Percentiles rank a stretch among this genome's conserved stretches.
These are phyloP conservation scores for Clarireedia hainanense DNA, from an alignment of 2,329 filamentous ascomycete species.

Conservation along the genomic window DNA sequence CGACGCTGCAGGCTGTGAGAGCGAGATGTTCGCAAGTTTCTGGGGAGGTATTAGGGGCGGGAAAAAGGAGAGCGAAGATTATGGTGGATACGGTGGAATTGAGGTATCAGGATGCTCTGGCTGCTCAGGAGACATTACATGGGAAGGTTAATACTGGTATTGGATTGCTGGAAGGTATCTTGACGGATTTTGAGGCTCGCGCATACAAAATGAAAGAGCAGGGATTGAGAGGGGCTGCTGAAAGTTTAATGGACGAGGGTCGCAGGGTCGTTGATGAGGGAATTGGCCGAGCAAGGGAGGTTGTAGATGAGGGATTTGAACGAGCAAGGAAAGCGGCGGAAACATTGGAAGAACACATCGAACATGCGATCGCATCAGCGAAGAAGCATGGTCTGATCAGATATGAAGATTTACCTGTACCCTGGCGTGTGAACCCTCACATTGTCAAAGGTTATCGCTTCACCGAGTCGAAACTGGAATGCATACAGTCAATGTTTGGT, in stretches of 20 bases:
- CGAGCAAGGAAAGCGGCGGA: constrained; percentile 76
- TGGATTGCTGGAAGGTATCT: constrained; percentile 74
- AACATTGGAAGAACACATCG: constrained; percentile 75
- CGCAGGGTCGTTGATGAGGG: constrained; percentile 75
- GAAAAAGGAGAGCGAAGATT: constrained; percentile 73
- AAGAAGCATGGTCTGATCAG: constrained; percentile 74
- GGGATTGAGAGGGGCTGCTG: constrained; percentile 65
- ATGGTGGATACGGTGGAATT: constrained; percentile 89
- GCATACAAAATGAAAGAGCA: constrained; percentile 74
- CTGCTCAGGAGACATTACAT: constrained; percentile 76
- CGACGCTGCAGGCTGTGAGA: constrained; percentile 77
- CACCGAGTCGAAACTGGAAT: constrained; percentile 82
- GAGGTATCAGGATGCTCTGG: constrained; percentile 78
- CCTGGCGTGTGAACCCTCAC: constrained; percentile 93
- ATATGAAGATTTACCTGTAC: constrained; percentile 83
- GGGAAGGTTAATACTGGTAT: constrained; percentile 88
- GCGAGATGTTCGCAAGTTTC: constrained; percentile 84
- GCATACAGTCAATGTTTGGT: constrained; percentile 73
- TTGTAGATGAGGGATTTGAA: constrained; percentile 74
- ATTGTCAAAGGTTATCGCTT: constrained; percentile 91
- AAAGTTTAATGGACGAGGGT: constrained; percentile 67
- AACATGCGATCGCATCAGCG: constrained; percentile 66
- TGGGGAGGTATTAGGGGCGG: constrained; percentile 81
- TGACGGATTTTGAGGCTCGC: constrained; percentile 76
- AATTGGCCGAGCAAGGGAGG: constrained; percentile 63